A percentile compares a stretch with the other conserved stretches of the same genome.
Evolutionary conservation across 2,329 filamentous ascomycete genomes (phyloP).

Genomic region (Talaromyces sp.): DNA sequence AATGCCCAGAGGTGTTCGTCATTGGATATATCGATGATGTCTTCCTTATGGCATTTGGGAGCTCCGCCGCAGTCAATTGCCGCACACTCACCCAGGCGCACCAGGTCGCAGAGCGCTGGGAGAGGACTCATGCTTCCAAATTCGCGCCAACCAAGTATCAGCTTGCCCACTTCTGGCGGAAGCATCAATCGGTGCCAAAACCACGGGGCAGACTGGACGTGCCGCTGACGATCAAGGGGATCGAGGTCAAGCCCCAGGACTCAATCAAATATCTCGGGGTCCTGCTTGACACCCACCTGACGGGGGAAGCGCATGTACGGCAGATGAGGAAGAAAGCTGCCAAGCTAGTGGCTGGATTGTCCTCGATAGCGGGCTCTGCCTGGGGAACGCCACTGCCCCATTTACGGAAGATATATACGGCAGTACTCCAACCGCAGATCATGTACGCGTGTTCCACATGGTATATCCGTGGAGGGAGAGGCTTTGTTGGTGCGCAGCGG

Average conservation of each 20-base stretch:
- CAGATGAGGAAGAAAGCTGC: conserved; percentile 7
- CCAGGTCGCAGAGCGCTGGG: conserved; percentile 26
- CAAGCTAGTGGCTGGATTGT: not conserved
- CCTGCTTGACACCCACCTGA: not conserved
- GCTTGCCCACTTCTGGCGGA: conserved; percentile 18
- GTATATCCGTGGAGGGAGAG: conserved; percentile 18
- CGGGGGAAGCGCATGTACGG: not conserved
- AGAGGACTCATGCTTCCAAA: conserved; percentile 15
- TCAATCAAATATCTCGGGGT: not conserved
- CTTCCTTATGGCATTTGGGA: conserved; percentile 22
- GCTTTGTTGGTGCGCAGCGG: not conserved
- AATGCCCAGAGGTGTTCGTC: conserved; percentile 9
- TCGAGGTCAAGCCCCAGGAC: not conserved
- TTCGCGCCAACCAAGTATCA: conserved; percentile 20
- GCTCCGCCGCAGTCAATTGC: conserved; percentile 22
- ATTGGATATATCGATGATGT: conserved; percentile 20
- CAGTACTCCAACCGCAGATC: conserved; percentile 29
- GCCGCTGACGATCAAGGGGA: not conserved
- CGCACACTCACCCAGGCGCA: conserved; percentile 25
- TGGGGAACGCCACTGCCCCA: not conserved
- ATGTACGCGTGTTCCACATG: conserved; percentile 31
- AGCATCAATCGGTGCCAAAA: conserved; percentile 7
- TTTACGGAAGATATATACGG: conserved; percentile 24
- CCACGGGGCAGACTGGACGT: not conserved
- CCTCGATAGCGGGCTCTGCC: not conserved